Conservation (phyloP, 257 asterid species). For the Verbascum thapsus region DNA sequence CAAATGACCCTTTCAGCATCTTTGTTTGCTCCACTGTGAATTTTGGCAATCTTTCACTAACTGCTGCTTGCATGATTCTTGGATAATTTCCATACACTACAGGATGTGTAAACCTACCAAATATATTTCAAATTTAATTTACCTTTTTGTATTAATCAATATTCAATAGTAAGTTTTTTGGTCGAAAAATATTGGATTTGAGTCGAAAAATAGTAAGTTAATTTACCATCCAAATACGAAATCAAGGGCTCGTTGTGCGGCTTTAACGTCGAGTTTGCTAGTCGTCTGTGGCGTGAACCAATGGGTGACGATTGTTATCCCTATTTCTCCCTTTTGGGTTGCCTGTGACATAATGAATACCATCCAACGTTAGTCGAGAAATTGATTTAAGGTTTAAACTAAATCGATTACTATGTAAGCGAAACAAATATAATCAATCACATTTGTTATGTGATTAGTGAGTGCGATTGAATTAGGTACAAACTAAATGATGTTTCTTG, state of each 20-base stretch:
- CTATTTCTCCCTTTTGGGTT: slow-evolving; percentile 45
- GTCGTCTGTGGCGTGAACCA: slow-evolving; percentile 42
- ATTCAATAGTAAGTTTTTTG: too few relatives aligned
- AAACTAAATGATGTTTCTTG: background rate
- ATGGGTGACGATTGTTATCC: slow-evolving; percentile 31
- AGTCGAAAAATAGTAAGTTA: too few relatives aligned
- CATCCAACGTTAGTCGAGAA: background rate
- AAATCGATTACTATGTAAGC: too few relatives aligned
- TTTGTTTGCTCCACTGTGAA: slow-evolving; percentile 36
- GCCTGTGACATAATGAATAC: slow-evolving; percentile 25
- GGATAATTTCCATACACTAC: slow-evolving; percentile 57
- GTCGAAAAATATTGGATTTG: too few relatives aligned
- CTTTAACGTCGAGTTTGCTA: slow-evolving; percentile 28
- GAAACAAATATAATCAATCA: too few relatives aligned
- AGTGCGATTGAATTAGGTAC: background rate
- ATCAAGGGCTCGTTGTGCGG: slow-evolving; percentile 48
- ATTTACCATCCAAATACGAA: slow-evolving; percentile 53
- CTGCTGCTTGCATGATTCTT: slow-evolving; percentile 37
- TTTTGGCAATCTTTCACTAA: slow-evolving; percentile 49
- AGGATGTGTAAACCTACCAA: slow-evolving; percentile 48
- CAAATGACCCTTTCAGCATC: slow-evolving; percentile 51
- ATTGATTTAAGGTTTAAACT: background rate
- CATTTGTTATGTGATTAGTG: too few relatives aligned
- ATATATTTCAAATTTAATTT: background rate
- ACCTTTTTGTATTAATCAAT: too few relatives aligned